Conservation (phyloP, 208 protist species). For the Leishmania martiniquensis region DNA sequence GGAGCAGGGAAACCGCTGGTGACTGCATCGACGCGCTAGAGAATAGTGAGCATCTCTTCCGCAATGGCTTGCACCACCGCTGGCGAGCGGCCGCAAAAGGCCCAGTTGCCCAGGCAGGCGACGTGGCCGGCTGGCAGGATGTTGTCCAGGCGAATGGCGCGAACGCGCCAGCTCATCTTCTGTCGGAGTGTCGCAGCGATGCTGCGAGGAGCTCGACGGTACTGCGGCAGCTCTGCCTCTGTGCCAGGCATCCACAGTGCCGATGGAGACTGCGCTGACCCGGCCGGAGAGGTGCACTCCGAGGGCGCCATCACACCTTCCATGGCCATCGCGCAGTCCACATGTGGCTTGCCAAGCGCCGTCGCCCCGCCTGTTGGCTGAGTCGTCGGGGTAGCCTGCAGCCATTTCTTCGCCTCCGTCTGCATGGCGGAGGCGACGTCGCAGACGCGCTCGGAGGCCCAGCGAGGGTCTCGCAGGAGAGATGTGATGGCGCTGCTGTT, state of each 20-base stretch:
- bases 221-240: slow-evolving; percentile 17
- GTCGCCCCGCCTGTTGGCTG: too few species aligned
- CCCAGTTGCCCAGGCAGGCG: slow-evolving; percentile 52
- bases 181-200: slow-evolving; percentile 54
- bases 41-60: slow-evolving; percentile 47
- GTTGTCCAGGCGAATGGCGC: slow-evolving; percentile 50
- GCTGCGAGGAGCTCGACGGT: slow-evolving; percentile 29
- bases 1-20: background rate
- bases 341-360: background rate
- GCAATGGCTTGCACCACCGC: slow-evolving; percentile 49
- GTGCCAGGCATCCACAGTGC: background rate
- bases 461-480: slow-evolving; percentile 23
- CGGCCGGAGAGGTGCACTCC: background rate
- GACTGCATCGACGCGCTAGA: slow-evolving; percentile 8
- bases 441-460: slow-evolving; percentile 20
- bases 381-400: slow-evolving; percentile 5
- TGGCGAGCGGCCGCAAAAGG: slow-evolving; percentile 35
- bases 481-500: slow-evolving; percentile 6
- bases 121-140: slow-evolving; percentile 55
- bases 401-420: slow-evolving; percentile 1
- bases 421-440: slow-evolving; percentile 11
- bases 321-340: background rate
- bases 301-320: background rate
- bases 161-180: slow-evolving; percentile 59
- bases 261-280: background rate